Evolutionary conservation across 495 filamentous ascomycete species (phyloP), one percentile per base, ranked within the genome.

Genomic region (Podospora australis): DNA sequence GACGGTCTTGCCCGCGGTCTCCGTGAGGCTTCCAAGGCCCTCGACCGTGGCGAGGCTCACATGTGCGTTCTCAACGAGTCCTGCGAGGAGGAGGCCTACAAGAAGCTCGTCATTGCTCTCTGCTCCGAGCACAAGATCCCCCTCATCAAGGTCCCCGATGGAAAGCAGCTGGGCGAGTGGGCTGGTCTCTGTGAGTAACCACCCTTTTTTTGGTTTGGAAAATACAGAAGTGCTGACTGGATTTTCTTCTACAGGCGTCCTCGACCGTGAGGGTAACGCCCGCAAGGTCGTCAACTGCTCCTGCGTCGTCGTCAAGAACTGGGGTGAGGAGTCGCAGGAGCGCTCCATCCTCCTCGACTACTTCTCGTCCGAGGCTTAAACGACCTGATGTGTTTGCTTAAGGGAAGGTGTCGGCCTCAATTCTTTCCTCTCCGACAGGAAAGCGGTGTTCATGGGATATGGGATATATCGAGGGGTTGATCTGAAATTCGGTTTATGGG

Each of bases 281-380:
- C 86, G 92, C 71, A 98, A 98, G 82, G 94, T 98, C 56, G 92
- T 98, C 72, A 98, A 98, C 83, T 98, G 92, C 87, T 96, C 91
- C 63, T 96, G 92, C 78, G 92, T 96, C 62, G 92, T 97, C 45
- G 92, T 98, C 55, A 86, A 88, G 77, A 90, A 98, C 69, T 98
- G 92, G 92, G 92, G 92, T 79, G 91, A 96, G 80, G 92, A 96
- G 79, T 91, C 86, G 59, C 89, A 94, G 73, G 92, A 97, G 81
- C 88, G 92, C 62, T 85, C 86, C 62, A 87, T 97, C 71, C 86
- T 97, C 70, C 88, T 97, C 64, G 92, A 96, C 81, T 97, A 97
- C 86, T 96, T 97, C 88, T 85, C 92, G 77, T 95, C 88, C 64
- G 75, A 77, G 69, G 75, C 78, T 61, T 78, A 79, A 72, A 62